Conservation (phyloP, 352 stramenopile species). For the Thalassiosira sp. region DNA sequence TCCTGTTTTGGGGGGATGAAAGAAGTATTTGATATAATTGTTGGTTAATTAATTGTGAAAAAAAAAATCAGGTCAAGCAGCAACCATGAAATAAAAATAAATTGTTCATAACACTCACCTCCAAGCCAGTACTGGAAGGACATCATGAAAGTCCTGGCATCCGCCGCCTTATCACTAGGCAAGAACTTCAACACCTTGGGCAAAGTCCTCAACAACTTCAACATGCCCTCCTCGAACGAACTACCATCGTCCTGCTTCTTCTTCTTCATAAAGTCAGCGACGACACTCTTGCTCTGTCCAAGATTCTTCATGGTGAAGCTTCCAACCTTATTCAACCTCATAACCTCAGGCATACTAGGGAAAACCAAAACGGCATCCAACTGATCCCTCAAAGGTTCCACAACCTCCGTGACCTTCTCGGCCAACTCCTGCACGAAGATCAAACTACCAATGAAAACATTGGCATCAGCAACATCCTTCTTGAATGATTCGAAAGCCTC, state of each 20-base stretch:
- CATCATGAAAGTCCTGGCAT: conserved; percentile 90
- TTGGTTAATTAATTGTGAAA: background rate
- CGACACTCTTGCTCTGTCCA: conserved; percentile 86
- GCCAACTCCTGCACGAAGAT: conserved; percentile 90
- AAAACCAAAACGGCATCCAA: conserved; percentile 86
- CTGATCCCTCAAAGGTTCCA: conserved; percentile 82
- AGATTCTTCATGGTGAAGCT: conserved; percentile 88
- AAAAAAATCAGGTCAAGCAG: background rate
- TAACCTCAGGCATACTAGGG: conserved; percentile 88
- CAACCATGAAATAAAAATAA: background rate
- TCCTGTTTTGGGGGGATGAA: conserved; percentile 40
- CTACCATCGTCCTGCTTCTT: conserved; percentile 88
- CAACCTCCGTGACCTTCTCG: conserved; percentile 86
- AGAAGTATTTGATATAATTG: background rate
- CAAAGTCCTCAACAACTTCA: conserved; percentile 88
- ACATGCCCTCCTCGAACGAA: conserved; percentile 88
- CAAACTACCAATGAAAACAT: conserved; percentile 88
- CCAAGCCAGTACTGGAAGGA: conserved; percentile 90
- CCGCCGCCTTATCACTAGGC: conserved; percentile 86
- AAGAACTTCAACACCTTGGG: conserved; percentile 89
- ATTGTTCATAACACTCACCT: conserved; percentile 54
- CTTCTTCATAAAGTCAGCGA: conserved; percentile 90
- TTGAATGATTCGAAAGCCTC: conserved; percentile 85
- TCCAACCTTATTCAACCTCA: conserved; percentile 89
- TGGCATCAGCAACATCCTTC: conserved; percentile 85